Evolutionary conservation across 371 early-diverging fungal species (phyloP), one percentile per base, ranked within the genome.

Genomic region (Lichtheimia ornata): DNA sequence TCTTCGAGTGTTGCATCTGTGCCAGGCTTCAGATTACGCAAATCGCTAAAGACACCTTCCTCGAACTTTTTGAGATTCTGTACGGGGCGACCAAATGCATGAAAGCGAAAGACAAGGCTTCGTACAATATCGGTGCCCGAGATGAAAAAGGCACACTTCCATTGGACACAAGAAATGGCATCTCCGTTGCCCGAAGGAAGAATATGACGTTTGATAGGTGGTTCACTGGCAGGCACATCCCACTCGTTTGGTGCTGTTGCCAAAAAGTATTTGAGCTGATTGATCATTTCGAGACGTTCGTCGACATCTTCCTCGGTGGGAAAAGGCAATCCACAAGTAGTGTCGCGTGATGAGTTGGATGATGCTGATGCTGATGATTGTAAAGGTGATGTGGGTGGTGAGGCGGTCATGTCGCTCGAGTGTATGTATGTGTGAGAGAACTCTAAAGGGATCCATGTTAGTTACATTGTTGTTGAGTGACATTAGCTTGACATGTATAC

Each of bases 61-160:
- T 94, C 95, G 72, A 95, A 95, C 72, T 95, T 95, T 66, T 94
- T 94, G 45, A 86, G 58, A 50, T 85, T 82, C 22, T 68, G 55
- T 1, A 94, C 79, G 17, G 76, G 75, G 25, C 94, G 61, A 53
- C 90, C 82, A 71, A 86, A 79, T 25, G 84, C 82, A 45, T 85
- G 78, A 66, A 93, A 91, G 18, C 93, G 79, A 75, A 85, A 91
- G 3, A 85, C 73, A 0, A 94, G 79, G 30, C 86, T 81, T 22
- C 91, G 87, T 2, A 95, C 91, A 62, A 95, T 93, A 63, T 95
- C 95, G 15, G 95, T 94, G 5, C 95, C 95, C 4, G 93, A 82
- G 52, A 91, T 88, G 65, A 84, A 88, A 49, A 76, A 70, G 64
- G 73, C 69, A 47, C 66, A 56, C 56, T 83, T 82, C 85, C 86